Percentiles rank a stretch among this genome's conserved stretches.
Evolutionary conservation across 78 protist species (phyloP).

Genomic region (Mastigamoeba balamuthi): DNA sequence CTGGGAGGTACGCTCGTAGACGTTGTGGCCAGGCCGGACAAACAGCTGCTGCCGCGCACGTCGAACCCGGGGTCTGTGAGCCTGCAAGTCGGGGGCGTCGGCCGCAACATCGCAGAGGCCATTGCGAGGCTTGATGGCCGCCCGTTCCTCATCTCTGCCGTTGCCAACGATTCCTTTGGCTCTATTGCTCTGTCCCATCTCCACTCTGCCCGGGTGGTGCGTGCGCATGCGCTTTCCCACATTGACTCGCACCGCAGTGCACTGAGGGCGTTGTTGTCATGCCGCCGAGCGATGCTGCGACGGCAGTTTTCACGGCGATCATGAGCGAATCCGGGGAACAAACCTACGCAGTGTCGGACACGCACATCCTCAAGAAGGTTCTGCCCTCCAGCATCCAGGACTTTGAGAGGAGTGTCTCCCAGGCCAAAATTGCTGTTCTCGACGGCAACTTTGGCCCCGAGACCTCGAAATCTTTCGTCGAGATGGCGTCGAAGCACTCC

Average conservation of each 20-base stretch:
- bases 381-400: background rate
- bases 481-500: background rate
- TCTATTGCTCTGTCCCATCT: background rate
- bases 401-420: background rate
- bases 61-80: background rate
- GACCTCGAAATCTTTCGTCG: background rate
- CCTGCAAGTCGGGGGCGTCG: background rate
- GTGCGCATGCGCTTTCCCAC: too few relatives aligned
- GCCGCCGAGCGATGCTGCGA: background rate
- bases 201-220: background rate
- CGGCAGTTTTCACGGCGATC: background rate
- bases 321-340: background rate
- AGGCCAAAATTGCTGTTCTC: background rate
- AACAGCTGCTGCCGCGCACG: too few relatives aligned
- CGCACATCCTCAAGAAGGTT: background rate
- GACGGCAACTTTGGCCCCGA: background rate
- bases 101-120: background rate
- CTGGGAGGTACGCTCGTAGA: background rate
- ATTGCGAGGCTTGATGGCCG: background rate
- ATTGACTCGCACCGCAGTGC: too few relatives aligned
- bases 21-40: background rate
- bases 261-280: background rate
- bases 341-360: background rate
- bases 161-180: background rate
- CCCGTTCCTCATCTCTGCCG: background rate